Base-by-base conservation (phyloP, 345 rosid species). In the Linum usitatissimum region DNA sequence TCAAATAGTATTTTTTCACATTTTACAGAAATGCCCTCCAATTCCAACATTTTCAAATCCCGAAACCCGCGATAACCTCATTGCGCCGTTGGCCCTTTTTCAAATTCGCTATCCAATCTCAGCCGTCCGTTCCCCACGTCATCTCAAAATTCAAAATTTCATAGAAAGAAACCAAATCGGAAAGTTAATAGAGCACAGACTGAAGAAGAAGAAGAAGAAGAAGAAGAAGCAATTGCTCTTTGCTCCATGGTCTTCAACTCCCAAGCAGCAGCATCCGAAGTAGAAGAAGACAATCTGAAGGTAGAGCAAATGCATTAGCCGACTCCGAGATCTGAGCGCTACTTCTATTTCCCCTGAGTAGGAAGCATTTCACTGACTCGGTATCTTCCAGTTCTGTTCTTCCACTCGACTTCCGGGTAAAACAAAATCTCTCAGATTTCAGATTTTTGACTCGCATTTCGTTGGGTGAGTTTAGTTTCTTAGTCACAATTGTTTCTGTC, bases 381-480 rank as follows among this genome's bases (percentile, higher is more conserved):
- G 8, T 6, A 36, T 55, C 61, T 55, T 9, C 36, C 8, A 0
- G 57, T 64, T 18, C 60, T 54, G 48, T 36, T 54, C 49, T 64
- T 53, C 48, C 38, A 64, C 42, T 53, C 59, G 6, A 18, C 60
- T 34, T 53, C 39, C 59, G 18, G 66, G 60, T 64, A 36, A 23
- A 21, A 8, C 17, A 21, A 15, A 1, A 3, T 59, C 39, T 59
- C 14, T 59, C 14, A n/a, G 5, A 30, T 13, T 6, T 12, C 63
- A 38, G 10, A 12, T 8, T 19, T 20, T 6, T 10, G 18, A 14
- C 15, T 42, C 18, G 0, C 5, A 6, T 21, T 30, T 9, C 28
- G n/a, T 36, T 14, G 2, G 5, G 5, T 15, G 36, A 14, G 6
- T 55, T 18, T 42, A 17, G 3, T 19, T 38, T 28, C 30, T 9